A percentile compares a stretch with the other conserved stretches of the same genome.
phyloP scores from a whole-genome alignment of 768 basidiomycete species.

The Macrolepiota albuminosa region DNA sequence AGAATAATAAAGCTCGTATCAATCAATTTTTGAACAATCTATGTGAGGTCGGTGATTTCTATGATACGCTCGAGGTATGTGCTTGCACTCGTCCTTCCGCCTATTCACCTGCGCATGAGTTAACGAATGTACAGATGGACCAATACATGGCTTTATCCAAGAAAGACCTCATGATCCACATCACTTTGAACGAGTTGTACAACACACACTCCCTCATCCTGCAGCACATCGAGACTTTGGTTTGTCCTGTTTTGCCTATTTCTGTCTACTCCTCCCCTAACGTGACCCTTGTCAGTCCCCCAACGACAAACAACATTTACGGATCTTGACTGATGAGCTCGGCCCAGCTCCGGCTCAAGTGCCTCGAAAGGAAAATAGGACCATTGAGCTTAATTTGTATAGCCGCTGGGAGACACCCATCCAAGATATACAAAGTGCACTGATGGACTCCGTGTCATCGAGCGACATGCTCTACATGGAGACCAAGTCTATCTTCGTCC shows the following conservation, averaged over 20 bases:
- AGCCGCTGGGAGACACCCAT: constrained; percentile 99
- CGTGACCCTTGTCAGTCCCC: constrained; percentile 58
- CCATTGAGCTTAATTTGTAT: constrained; percentile 88
- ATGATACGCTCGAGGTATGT: constrained; percentile 92
- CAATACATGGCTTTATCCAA: constrained; percentile 99
- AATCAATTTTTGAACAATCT: constrained; percentile 95
- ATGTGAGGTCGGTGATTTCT: constrained; percentile 99
- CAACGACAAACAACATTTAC: constrained; percentile 96
- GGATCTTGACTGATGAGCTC: constrained; percentile 94
- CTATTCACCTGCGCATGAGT: background rate
- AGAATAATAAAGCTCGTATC: constrained; percentile 97
- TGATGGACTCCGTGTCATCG: constrained; percentile 96
- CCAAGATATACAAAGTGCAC: constrained; percentile 92
- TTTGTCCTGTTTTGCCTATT: constrained; percentile 34
- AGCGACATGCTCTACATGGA: constrained; percentile 99
- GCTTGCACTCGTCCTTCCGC: background rate
- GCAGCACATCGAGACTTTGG: constrained; percentile 93
- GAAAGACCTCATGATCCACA: constrained; percentile 97
- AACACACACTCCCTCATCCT: constrained; percentile 95
- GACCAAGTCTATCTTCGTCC: constrained; percentile 98
- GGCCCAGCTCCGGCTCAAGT: constrained; percentile 92
- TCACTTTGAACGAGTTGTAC: constrained; percentile 97
- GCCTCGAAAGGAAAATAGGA: constrained; percentile 95
- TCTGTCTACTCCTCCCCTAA: background rate
- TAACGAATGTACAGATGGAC: constrained; percentile 71